These are phyloP conservation scores for Orbilia oligospora DNA, from an alignment of 2,329 filamentous ascomycete species.

Conservation along the genomic window DNA sequence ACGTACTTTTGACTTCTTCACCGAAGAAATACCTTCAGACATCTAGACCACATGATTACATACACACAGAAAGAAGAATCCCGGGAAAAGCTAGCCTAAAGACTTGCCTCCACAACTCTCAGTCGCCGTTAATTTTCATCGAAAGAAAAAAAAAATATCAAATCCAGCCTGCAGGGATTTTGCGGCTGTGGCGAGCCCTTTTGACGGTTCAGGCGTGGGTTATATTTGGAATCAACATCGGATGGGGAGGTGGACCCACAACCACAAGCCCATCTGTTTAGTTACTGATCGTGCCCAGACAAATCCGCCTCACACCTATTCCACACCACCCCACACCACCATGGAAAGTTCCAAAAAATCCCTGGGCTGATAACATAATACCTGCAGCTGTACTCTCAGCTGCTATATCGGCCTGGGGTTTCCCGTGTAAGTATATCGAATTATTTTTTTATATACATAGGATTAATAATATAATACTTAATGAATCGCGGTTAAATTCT, in stretches of 20 bases:
- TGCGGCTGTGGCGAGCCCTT: slow-evolving; percentile 1
- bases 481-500: not conserved
- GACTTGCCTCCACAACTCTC: slow-evolving; percentile 3
- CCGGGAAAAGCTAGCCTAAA: slow-evolving; percentile 19
- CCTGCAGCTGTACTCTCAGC: slow-evolving; percentile 8
- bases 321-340: not conserved
- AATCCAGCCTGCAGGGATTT: not conserved
- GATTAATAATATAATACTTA: no score
- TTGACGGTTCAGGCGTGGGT: not conserved
- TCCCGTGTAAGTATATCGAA: no score
- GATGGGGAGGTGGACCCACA: not conserved
- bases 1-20: not conserved
- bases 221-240: slow-evolving; percentile 28
- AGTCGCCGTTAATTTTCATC: no score
- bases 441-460: no score
- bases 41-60: not conserved
- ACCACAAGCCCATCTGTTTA: not conserved
- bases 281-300: slow-evolving; percentile 1
- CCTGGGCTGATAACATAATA: not conserved
- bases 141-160: not conserved
- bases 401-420: not conserved
- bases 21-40: not conserved
- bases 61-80: not conserved
- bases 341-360: not conserved
- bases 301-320: slow-evolving; percentile 5